Percentiles rank a stretch among this genome's conserved stretches.
Conservation (phyloP, 2,329 filamentous ascomycete genomes). For the Hymenoscyphus fraxineus region DNA sequence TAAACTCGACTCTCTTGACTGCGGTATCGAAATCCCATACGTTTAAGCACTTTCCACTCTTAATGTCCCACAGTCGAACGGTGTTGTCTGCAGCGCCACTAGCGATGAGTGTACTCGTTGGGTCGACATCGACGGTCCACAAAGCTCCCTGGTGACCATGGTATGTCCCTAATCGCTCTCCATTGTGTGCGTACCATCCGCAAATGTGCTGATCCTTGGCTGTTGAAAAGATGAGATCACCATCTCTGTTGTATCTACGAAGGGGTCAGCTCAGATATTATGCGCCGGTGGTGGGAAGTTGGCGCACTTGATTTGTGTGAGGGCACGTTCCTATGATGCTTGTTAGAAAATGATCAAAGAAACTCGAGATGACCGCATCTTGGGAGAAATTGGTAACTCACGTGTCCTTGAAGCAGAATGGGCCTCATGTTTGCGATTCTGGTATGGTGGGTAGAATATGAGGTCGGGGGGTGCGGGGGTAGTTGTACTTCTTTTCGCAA, state of each 20-base stretch:
- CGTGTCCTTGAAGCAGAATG: slow-evolving; percentile 91
- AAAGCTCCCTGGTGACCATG: slow-evolving; percentile 95
- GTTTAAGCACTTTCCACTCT: slow-evolving; percentile 89
- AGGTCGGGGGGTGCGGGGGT: slow-evolving; percentile 3
- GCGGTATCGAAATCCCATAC: slow-evolving; percentile 96
- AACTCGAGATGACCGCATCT: not conserved
- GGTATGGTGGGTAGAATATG: not conserved
- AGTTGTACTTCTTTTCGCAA: slow-evolving; percentile 5
- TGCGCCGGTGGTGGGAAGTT: slow-evolving; percentile 10
- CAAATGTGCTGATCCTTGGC: slow-evolving; percentile 96
- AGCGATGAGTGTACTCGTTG: slow-evolving; percentile 85
- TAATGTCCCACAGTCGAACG: slow-evolving; percentile 93
- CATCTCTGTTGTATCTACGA: slow-evolving; percentile 80
- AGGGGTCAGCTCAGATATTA: slow-evolving; percentile 22
- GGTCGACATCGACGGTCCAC: slow-evolving; percentile 97
- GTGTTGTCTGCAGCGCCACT: slow-evolving; percentile 98
- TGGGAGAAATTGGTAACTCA: slow-evolving; percentile 38
- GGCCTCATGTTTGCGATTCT: slow-evolving; percentile 74
- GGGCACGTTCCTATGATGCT: slow-evolving; percentile 68
- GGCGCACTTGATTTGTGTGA: slow-evolving; percentile 84
- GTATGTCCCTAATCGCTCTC: slow-evolving; percentile 95
- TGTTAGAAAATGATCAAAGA: slow-evolving; percentile 25
- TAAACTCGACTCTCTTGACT: slow-evolving; percentile 97
- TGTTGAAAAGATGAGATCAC: slow-evolving; percentile 93
- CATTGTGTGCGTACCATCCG: slow-evolving; percentile 96